These are phyloP conservation scores for Fistulifera solaris DNA, from an alignment of 108 stramenopile genomes.

Conservation along the genomic window DNA sequence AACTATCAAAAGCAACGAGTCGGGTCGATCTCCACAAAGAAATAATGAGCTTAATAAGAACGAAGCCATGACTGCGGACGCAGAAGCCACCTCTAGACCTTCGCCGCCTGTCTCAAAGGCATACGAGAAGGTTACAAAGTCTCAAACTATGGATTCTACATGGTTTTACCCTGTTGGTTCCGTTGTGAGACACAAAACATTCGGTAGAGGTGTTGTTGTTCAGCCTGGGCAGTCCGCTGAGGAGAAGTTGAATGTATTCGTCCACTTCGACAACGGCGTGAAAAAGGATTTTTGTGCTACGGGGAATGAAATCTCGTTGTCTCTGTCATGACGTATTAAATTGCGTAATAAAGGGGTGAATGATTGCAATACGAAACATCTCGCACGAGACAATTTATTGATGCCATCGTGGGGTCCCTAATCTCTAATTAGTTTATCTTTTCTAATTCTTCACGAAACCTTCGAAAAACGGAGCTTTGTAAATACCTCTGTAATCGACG, in stretches of 20 bases:
- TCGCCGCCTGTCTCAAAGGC: too few species aligned
- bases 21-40: not conserved
- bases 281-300: conserved; percentile 22
- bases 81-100: not conserved
- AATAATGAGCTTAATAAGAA: not conserved
- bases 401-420: too few species aligned
- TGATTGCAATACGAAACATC: too few species aligned
- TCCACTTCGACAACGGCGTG: conserved; percentile 23
- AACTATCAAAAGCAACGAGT: not conserved
- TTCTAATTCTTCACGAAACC: conserved; percentile 67
- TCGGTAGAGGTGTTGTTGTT: conserved; percentile 58
- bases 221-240: conserved; percentile 17
- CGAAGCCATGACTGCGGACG: not conserved
- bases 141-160: conserved; percentile 35
- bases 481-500: conserved; percentile 21
- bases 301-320: conserved; percentile 19
- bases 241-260: conserved; percentile 5
- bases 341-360: too few species aligned
- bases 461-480: conserved; percentile 44
- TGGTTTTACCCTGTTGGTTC: conserved; percentile 68
- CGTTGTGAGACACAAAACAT: conserved; percentile 39
- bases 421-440: conserved; percentile 19
- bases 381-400: too few species aligned
- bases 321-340: not conserved
- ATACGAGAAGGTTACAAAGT: not conserved